These are phyloP conservation scores for Beauveria pseudobassiana DNA, from an alignment of 2,329 filamentous ascomycete genomes.

Conservation along the genomic window DNA sequence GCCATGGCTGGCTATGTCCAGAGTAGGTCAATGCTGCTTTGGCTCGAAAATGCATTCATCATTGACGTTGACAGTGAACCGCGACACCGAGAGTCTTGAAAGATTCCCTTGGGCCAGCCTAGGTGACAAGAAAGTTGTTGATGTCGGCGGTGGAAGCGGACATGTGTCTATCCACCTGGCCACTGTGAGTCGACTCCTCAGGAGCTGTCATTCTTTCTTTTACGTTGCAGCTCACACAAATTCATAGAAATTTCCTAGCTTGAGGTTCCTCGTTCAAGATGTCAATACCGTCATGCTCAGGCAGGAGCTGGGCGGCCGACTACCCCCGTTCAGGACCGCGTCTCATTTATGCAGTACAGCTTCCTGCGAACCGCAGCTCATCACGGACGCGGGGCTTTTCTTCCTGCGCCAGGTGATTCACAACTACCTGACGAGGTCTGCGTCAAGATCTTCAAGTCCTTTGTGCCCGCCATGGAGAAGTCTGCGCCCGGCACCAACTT, in stretches of 20 bases:
- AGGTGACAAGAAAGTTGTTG: slow-evolving; percentile 16
- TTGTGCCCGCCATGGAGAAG: slow-evolving; percentile 20
- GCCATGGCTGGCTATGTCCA: slow-evolving; percentile 14
- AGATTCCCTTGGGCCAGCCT: slow-evolving; percentile 16
- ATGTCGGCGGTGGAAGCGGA: slow-evolving; percentile 21
- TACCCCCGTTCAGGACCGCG: slow-evolving; percentile 12
- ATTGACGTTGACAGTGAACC: slow-evolving; percentile 4
- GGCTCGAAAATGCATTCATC: not conserved
- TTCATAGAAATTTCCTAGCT: slow-evolving; percentile 14
- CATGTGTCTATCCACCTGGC: slow-evolving; percentile 13
- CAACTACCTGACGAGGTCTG: slow-evolving; percentile 19
- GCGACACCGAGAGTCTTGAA: slow-evolving; percentile 11
- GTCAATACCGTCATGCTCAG: slow-evolving; percentile 14
- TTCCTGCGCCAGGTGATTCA: slow-evolving; percentile 20
- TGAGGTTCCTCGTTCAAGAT: slow-evolving; percentile 22
- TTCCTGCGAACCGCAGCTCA: slow-evolving; percentile 22
- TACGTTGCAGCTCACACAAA: not conserved
- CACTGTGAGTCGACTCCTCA: not conserved
- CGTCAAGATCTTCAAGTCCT: slow-evolving; percentile 17
- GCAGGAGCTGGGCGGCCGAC: too few relatives aligned
- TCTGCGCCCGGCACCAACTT: slow-evolving; percentile 15
- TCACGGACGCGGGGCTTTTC: slow-evolving; percentile 14
- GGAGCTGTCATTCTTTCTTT: not conserved
- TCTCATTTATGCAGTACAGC: slow-evolving; percentile 16
- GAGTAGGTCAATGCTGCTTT: not conserved